Evolutionary conservation across 2,329 filamentous ascomycete genomes (phyloP), one percentile per base, ranked within the genome.

Genomic region (Atkinsonella texensis): DNA sequence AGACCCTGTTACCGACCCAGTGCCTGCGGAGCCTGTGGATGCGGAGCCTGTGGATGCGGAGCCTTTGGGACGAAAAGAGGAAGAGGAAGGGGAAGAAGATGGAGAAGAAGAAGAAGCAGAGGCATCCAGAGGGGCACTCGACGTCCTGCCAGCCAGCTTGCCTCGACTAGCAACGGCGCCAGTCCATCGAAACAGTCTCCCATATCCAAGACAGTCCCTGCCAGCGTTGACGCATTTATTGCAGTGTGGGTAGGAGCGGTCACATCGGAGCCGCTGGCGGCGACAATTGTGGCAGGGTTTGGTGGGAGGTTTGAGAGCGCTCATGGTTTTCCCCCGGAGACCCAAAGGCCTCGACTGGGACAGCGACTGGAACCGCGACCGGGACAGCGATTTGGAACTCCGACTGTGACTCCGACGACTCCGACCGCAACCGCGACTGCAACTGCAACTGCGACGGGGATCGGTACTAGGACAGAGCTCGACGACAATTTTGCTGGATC

Each of bases 251-350:
- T 73, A 64, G 38, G 74, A 70, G 48, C 72, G 69, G 58, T 79
- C 75, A 63, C 75, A 79, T 56, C 73, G 73, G 61, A 76, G 72
- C 51, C 75, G 70, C 54, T 70, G 70, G 50, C 74, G 73, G 49
- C 75, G 72, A 62, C 75, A 79, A 64, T 76, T 78, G 65, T 79
- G 75, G 60, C 75, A 79, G 43, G 66, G 61, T 56, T 69, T 69
- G 48, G 58, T 59, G 54, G 62, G 62, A 56, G 54, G 54, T 49
- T 59, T 52, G 49, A 51, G 42, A 44, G 43, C 33, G 49, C 43
- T 46, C 49, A 51, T 51, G n/a, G 42, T 51, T 40, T 23, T 28
- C 28, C 28, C 28, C 28, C 7, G 2, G 12, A 23, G 28, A 46
- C 20, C 40, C 35, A 38, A 38, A 5, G 35, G 15, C 10, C 35